These are phyloP conservation scores for Penicillium sp. DNA, from an alignment of 2,329 filamentous ascomycete genomes.

Conservation along the genomic window DNA sequence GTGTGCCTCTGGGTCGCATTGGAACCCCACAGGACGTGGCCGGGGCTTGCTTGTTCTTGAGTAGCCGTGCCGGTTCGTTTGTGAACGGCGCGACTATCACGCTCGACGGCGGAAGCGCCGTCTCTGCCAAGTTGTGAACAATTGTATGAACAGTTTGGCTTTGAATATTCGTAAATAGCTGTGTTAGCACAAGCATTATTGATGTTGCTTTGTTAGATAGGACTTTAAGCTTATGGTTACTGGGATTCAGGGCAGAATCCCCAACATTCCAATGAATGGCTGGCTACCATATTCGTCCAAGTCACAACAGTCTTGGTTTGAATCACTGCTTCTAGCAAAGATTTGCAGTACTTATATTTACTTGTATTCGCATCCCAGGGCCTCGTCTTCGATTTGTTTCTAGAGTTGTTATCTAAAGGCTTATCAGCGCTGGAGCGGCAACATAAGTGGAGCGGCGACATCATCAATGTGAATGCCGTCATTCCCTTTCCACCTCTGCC, in stretches of 20 bases:
- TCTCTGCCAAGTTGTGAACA: constrained; percentile 40
- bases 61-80: constrained; percentile 63
- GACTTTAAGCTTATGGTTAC: neutral
- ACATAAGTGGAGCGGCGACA: constrained; percentile 24
- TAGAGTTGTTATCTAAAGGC: constrained; percentile 2
- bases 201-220: neutral
- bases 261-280: constrained; percentile 6
- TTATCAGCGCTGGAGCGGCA: constrained; percentile 17
- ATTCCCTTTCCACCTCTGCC: constrained; percentile 9
- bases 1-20: constrained; percentile 65
- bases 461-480: constrained; percentile 22
- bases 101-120: constrained; percentile 56
- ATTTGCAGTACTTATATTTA: neutral
- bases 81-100: constrained; percentile 64
- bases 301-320: neutral
- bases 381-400: neutral
- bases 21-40: constrained; percentile 67
- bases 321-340: neutral
- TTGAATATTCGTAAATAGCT: neutral
- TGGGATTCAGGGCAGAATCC: neutral
- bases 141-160: neutral
- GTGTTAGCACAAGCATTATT: neutral
- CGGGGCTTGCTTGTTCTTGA: constrained; percentile 67
- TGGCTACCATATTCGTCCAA: neutral
- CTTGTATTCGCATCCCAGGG: neutral